Base-by-base conservation (phyloP, 129 eudicot genomes). In the Erigeron canadensis region DNA sequence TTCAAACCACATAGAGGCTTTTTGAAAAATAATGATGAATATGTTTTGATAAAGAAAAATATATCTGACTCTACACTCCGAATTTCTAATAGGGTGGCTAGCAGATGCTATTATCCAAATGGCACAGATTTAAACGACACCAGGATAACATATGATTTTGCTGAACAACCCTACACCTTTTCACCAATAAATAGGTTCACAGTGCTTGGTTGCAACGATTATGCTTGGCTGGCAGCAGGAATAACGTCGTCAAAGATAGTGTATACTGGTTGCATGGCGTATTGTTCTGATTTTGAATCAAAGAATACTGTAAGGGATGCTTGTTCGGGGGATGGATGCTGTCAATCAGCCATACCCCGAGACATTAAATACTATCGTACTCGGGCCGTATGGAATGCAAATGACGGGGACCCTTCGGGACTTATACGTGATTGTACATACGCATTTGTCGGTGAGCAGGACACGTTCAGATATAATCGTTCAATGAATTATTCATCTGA, bases 401-500 rank as follows among this genome's bases (percentile, higher is more conserved):
- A 19, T 0, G 0, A 2, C 2, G 0, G 4, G 4, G 16, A 16
- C 1, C 0, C 68, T 5, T 81, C 18, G 16, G 50, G 62, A 22
- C 78, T 28, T 28, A 28, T 28, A 28, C 34, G 1, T 28, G 34
- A 71, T 56, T 82, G 84, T 62, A 64, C 83, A 45, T 80, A 85
- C 47, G 83, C 87, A 0, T 85, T 85, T 69, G 42, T 85, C 0
- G 61, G 61, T 7, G 61, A 55, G 5, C 11, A 55, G 85, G 56
- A 16, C 0, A 44, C 9, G 0, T 83, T 69, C 37, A 48, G 23
- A 1, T 83, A 79, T 41, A 42, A 55, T 9, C 13, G 22, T 5
- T 5, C 21, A 19, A 7, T 51, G 34, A 28, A 28, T 67, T 16
- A 79, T 75, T 50, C 80, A 23, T 10, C 47, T 0, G 73, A 55